Percentiles rank a stretch among this genome's conserved stretches.
These are phyloP conservation scores for Cystofilobasidium bisporidii DNA, from an alignment of 768 basidiomycete species.

Conservation along the genomic window DNA sequence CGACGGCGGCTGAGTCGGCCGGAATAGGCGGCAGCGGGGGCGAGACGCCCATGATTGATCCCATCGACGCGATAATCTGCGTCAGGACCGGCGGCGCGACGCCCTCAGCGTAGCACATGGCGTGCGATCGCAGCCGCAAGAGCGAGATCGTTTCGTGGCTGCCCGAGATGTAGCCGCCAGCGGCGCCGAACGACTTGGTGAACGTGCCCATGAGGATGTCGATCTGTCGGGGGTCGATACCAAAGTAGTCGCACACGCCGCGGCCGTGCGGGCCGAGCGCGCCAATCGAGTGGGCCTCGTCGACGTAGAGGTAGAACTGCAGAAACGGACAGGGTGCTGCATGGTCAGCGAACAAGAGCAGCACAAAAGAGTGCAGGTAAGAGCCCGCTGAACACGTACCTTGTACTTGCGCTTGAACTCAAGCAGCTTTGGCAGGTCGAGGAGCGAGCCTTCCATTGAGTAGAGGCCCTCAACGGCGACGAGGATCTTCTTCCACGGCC, in stretches of 20 bases:
- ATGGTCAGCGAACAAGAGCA: not conserved
- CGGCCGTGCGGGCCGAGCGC: slow-evolving; percentile 90
- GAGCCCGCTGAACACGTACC: slow-evolving; percentile 45
- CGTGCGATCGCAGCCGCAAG: slow-evolving; percentile 69
- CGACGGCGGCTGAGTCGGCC: slow-evolving; percentile 21
- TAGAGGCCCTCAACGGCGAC: slow-evolving; percentile 90
- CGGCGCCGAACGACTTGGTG: slow-evolving; percentile 48
- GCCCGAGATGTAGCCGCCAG: slow-evolving; percentile 68
- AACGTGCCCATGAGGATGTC: slow-evolving; percentile 99
- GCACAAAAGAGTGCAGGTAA: not conserved
- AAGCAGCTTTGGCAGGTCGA: slow-evolving; percentile 69
- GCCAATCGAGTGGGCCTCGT: slow-evolving; percentile 96
- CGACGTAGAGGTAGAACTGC: slow-evolving; percentile 90
- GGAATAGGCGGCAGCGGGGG: slow-evolving; percentile 43
- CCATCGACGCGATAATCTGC: slow-evolving; percentile 85
- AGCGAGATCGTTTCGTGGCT: slow-evolving; percentile 67
- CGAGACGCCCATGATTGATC: slow-evolving; percentile 80
- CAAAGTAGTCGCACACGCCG: slow-evolving; percentile 90
- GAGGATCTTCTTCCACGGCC: slow-evolving; percentile 99
- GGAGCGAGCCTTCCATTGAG: slow-evolving; percentile 96
- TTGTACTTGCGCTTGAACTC: slow-evolving; percentile 91
- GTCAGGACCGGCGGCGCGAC: slow-evolving; percentile 85
- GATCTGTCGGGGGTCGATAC: slow-evolving; percentile 63
- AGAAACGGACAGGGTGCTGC: not conserved
- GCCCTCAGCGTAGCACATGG: slow-evolving; percentile 75